Evolutionary conservation across 2,329 filamentous ascomycete species (phyloP).

Genomic region (Clonostachys chloroleuca): DNA sequence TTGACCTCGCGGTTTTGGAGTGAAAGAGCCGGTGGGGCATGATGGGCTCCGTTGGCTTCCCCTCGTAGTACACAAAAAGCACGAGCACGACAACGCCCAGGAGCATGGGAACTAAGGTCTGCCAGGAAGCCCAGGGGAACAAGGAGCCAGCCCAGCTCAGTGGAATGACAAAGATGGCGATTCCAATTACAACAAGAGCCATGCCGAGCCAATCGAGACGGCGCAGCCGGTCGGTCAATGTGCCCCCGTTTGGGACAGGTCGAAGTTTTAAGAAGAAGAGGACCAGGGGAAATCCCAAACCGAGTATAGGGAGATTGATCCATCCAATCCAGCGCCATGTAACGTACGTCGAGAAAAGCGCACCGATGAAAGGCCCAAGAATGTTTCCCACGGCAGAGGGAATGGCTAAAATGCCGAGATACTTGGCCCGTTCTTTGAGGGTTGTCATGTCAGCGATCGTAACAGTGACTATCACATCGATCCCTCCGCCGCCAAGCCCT

Average conservation of each 20-base stretch:
- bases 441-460: constrained; percentile 52
- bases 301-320: constrained; percentile 53
- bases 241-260: constrained; percentile 57
- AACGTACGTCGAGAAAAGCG: constrained; percentile 58
- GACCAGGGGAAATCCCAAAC: constrained; percentile 39
- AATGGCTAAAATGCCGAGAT: constrained; percentile 51
- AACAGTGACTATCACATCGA: constrained; percentile 54
- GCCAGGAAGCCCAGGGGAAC: constrained; percentile 70
- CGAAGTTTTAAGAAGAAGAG: constrained; percentile 55
- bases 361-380: constrained; percentile 40
- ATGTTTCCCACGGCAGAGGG: constrained; percentile 63
- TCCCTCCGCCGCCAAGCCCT: constrained; percentile 51
- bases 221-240: constrained; percentile 55
- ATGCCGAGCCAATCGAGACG: constrained; percentile 58
- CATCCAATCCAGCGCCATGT: constrained; percentile 70
- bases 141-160: constrained; percentile 78
- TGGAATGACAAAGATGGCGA: constrained; percentile 81
- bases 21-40: constrained; percentile 72
- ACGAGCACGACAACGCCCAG: constrained; percentile 62
- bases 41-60: constrained; percentile 69
- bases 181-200: constrained; percentile 65
- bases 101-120: constrained; percentile 72
- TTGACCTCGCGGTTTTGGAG: constrained; percentile 61
- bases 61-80: constrained; percentile 70
- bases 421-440: constrained; percentile 42